Evolutionary conservation across 139 green algal species (phyloP).

Genomic region (Coelastrella sp.): DNA sequence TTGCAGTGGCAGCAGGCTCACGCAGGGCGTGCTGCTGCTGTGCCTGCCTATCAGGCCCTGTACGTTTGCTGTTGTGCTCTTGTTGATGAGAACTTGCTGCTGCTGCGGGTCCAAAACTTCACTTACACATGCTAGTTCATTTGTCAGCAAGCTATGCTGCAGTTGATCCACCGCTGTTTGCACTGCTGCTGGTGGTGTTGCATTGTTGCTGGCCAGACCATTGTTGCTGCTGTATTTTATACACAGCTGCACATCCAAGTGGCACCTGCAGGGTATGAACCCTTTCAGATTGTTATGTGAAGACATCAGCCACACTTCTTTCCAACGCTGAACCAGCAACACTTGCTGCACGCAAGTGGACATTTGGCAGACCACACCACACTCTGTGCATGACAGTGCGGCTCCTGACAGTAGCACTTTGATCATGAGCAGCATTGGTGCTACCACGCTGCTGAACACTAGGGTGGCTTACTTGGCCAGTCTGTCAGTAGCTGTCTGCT

Average conservation of each 20-base stretch:
- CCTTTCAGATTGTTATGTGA: not conserved
- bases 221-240: not conserved
- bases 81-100: not conserved
- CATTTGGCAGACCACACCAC: too few relatives aligned
- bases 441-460: too few relatives aligned
- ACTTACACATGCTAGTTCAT: constrained; percentile 3
- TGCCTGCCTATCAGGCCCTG: not conserved
- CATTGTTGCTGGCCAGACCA: not conserved
- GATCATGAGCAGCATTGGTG: too few relatives aligned
- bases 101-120: constrained; percentile 15
- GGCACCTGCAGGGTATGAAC: constrained; percentile 7
- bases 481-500: too few relatives aligned
- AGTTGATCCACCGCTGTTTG: constrained; percentile 30
- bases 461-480: too few relatives aligned
- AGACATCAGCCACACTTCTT: not conserved
- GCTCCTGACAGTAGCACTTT: too few relatives aligned
- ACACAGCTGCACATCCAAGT: constrained; percentile 25
- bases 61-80: constrained; percentile 13
- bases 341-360: not conserved
- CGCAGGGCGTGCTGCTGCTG: constrained; percentile 8
- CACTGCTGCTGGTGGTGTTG: constrained; percentile 7
- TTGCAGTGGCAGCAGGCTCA: constrained; percentile 31
- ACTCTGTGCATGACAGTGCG: too few relatives aligned
- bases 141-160: constrained; percentile 18
- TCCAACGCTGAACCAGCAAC: not conserved